These are phyloP conservation scores for Trapa incisa DNA, from an alignment of 345 rosid genomes.

Conservation along the genomic window DNA sequence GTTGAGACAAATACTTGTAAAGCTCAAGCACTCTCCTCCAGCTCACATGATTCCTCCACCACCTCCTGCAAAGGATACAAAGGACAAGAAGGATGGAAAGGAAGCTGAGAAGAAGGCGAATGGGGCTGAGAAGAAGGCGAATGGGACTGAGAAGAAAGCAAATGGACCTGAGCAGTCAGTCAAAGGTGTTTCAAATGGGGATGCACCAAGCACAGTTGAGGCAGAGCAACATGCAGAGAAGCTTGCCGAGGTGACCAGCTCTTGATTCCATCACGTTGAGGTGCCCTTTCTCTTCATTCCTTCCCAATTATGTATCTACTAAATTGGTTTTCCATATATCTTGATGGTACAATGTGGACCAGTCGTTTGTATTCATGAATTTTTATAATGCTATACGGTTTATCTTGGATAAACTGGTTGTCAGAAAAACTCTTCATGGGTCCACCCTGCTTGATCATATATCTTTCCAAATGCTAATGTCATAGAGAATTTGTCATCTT, in stretches of 20 bases:
- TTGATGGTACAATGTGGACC: background rate
- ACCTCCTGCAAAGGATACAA: slow-evolving; percentile 18
- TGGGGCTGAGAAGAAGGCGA: background rate
- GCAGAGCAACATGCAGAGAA: background rate
- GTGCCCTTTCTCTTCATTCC: background rate
- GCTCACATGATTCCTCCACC: slow-evolving; percentile 72
- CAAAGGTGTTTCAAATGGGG: background rate
- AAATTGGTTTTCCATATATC: background rate
- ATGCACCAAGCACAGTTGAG: background rate
- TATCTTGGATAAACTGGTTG: background rate
- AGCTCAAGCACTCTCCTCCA: slow-evolving; percentile 63
- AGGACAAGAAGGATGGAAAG: slow-evolving; percentile 10
- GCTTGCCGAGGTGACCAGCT: background rate
- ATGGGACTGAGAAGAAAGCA: too few relatives aligned
- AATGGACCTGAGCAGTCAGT: background rate
- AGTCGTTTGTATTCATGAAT: background rate
- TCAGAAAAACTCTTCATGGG: background rate
- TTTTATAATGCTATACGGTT: background rate
- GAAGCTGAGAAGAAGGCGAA: background rate
- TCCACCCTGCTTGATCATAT: background rate
- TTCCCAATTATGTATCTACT: background rate
- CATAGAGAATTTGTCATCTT: too few relatives aligned
- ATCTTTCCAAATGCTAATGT: background rate
- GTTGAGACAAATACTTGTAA: slow-evolving; percentile 53
- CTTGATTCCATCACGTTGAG: background rate